phyloP scores from a whole-genome alignment of 2,329 filamentous ascomycete species.

The Whalleya microplaca region DNA sequence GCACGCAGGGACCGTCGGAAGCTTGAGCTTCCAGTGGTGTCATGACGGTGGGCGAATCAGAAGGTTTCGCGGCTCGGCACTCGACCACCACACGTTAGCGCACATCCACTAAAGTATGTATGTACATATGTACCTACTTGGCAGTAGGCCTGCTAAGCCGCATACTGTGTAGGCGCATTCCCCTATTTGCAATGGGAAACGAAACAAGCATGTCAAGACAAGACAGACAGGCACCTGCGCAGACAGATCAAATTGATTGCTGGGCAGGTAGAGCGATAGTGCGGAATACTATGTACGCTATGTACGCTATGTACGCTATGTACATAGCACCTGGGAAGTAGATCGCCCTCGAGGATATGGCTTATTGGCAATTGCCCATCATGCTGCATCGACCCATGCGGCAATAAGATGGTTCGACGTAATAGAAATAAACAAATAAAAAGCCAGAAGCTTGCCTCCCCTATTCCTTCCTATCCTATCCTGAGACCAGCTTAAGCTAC shows the following conservation, averaged over 20 bases:
- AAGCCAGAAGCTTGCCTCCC: background rate
- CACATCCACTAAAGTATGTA: background rate
- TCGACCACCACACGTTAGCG: background rate
- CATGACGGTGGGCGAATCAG: slow-evolving; percentile 22
- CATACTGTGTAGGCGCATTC: no score
- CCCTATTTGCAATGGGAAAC: no score
- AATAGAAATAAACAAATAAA: slow-evolving; percentile 8
- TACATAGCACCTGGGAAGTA: no score
- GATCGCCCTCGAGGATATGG: background rate
- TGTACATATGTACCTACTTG: no score
- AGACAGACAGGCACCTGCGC: background rate
- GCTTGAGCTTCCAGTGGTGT: slow-evolving; percentile 28
- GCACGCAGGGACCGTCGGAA: slow-evolving; percentile 13
- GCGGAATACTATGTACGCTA: no score
- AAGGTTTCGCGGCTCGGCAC: background rate
- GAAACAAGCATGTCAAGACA: background rate
- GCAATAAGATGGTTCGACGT: slow-evolving; percentile 15
- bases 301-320: no score
- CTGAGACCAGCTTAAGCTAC: no score
- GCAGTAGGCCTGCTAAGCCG: no score
- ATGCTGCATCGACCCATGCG: slow-evolving; percentile 12
- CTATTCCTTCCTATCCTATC: background rate
- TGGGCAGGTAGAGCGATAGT: no score
- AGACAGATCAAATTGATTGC: background rate
- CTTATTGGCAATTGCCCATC: background rate